Evolutionary conservation across 2,329 filamentous ascomycete species (phyloP).

Genomic region (Penicillium corylophilum): DNA sequence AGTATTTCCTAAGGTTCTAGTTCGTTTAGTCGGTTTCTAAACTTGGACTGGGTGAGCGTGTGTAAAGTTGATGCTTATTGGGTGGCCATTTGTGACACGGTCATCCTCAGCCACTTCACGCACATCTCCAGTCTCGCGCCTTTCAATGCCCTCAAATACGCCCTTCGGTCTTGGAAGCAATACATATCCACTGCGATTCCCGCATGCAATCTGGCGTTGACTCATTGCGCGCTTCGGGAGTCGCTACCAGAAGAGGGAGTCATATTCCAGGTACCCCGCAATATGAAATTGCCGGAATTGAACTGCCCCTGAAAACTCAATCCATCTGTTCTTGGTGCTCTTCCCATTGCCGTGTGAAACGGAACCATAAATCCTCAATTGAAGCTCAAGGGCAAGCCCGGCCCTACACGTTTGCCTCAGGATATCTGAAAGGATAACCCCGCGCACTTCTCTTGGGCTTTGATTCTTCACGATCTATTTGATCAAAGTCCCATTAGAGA

Average conservation of each 20-base stretch:
- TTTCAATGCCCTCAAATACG: slow-evolving; percentile 1
- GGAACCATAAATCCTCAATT: not conserved
- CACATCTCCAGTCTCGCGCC: not conserved
- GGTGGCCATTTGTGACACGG: not conserved
- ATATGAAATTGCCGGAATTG: not conserved
- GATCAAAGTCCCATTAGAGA: not conserved
- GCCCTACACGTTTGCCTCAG: not conserved
- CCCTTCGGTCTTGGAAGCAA: slow-evolving; percentile 8
- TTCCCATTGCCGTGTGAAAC: not conserved
- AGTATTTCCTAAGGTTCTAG: not conserved
- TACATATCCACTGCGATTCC: slow-evolving; percentile 1
- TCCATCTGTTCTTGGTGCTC: not conserved
- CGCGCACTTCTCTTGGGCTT: not conserved
- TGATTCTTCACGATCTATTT: not conserved
- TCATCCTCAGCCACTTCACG: not conserved
- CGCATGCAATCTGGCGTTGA: not conserved
- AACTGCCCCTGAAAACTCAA: not conserved
- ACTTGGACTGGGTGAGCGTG: not conserved
- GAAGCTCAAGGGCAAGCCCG: not conserved
- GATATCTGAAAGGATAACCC: not conserved
- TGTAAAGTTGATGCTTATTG: not conserved
- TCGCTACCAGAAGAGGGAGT: not conserved
- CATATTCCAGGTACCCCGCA: not conserved
- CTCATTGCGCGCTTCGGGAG: not conserved
- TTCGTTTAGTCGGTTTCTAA: not conserved